Conservation (phyloP, 208 protist species). For the Dictyostelium gargantuum region DNA sequence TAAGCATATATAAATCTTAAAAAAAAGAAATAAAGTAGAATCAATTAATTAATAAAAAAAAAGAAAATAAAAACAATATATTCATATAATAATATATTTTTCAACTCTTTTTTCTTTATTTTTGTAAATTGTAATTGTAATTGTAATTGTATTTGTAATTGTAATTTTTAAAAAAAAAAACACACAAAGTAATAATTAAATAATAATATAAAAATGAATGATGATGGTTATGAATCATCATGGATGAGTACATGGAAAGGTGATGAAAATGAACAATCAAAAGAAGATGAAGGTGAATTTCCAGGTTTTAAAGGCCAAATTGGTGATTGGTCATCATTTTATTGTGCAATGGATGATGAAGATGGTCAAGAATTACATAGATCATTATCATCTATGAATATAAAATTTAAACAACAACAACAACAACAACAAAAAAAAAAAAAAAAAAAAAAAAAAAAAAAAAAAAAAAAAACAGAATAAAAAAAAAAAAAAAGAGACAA, state of each 20-base stretch:
- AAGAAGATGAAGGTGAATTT: neutral
- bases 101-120: too few species aligned
- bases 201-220: neutral
- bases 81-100: too few species aligned
- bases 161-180: neutral
- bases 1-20: too few species aligned
- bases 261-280: neutral
- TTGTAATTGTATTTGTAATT: too few species aligned
- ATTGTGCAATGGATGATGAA: constrained; percentile 40
- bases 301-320: neutral
- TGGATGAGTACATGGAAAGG: constrained; percentile 8
- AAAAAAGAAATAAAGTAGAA: too few species aligned
- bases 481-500: too few species aligned
- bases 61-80: too few species aligned
- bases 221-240: neutral
- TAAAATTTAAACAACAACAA: neutral
- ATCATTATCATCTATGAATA: neutral
- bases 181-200: neutral
- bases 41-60: too few species aligned
- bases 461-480: too few species aligned
- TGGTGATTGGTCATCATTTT: constrained; percentile 32
- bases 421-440: too few species aligned
- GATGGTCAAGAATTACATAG: constrained; percentile 16
- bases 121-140: too few species aligned
- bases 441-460: too few species aligned